A percentile compares a stretch with the other conserved stretches of the same genome.
Evolutionary conservation across 192 early-diverging fungal species (phyloP).

Genomic region (Backusella westeae): DNA sequence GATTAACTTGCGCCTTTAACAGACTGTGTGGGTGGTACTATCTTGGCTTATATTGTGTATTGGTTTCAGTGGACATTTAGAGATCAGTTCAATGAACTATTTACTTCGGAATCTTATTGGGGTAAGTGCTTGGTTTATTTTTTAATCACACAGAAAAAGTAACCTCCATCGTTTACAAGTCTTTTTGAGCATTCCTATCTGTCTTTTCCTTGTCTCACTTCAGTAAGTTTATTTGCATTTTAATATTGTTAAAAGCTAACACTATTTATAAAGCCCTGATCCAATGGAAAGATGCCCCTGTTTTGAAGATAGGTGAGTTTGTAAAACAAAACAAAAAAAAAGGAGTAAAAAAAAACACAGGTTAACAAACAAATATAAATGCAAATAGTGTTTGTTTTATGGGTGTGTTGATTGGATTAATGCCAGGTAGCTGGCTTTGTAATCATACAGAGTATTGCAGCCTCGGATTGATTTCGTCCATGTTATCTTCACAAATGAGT

Average conservation of each 20-base stretch:
- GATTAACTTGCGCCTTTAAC: neutral
- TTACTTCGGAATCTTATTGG: conserved; percentile 36
- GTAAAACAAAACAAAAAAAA: neutral
- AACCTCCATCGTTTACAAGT: conserved; percentile 33
- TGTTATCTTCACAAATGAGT: neutral
- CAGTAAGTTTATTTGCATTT: conserved; percentile 23
- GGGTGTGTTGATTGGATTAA: conserved; percentile 58
- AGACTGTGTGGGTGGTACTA: conserved; percentile 71
- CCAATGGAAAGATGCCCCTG: conserved; percentile 73
- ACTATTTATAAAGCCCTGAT: conserved; percentile 48
- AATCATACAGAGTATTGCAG: conserved; percentile 13
- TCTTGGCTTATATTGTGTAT: conserved; percentile 63
- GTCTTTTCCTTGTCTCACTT: conserved; percentile 27
- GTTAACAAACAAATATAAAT: neutral
- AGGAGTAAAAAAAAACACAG: neutral
- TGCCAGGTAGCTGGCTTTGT: conserved; percentile 55
- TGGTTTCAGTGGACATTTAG: conserved; percentile 54
- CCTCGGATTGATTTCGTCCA: neutral
- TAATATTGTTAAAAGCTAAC: conserved; percentile 15
- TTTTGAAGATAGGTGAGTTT: conserved; percentile 60
- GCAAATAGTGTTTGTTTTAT: conserved; percentile 55
- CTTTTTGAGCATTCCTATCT: conserved; percentile 31
- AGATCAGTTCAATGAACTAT: conserved; percentile 32
- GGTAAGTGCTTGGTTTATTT: conserved; percentile 25
- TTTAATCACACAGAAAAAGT: conserved; percentile 5